Conservation (phyloP, 768 basidiomycete genomes). For the Mycena rebaudengoi region DNA sequence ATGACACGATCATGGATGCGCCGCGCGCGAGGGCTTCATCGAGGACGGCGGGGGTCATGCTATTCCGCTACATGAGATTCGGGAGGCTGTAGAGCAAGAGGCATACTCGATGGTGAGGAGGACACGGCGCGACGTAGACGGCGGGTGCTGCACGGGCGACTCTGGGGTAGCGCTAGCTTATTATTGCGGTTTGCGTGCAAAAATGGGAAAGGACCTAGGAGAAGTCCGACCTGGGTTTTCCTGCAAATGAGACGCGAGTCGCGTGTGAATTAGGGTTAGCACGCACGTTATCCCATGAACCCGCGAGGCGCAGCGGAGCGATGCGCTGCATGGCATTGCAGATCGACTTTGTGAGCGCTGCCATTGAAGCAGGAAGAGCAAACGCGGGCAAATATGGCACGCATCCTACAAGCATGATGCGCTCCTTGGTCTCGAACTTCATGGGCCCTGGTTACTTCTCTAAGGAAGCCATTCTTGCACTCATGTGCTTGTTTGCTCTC, state of each 20-base stretch:
- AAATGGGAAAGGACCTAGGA: slow-evolving; percentile 60
- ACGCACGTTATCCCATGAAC: slow-evolving; percentile 94
- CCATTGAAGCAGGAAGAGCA: too few species aligned
- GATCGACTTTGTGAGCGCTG: slow-evolving; percentile 62
- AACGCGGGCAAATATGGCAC: too few species aligned
- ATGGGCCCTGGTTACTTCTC: too few species aligned
- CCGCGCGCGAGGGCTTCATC: slow-evolving; percentile 70
- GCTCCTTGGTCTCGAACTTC: too few species aligned
- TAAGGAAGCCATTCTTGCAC: too few species aligned
- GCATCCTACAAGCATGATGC: too few species aligned
- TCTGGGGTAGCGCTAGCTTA: slow-evolving; percentile 42
- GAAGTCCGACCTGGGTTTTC: slow-evolving; percentile 73
- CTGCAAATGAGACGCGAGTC: background rate
- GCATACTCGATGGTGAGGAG: slow-evolving; percentile 80
- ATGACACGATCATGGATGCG: slow-evolving; percentile 76
- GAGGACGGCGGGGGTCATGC: slow-evolving; percentile 77
- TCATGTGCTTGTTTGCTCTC: too few species aligned
- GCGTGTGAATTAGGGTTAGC: background rate
- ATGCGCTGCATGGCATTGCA: slow-evolving; percentile 82
- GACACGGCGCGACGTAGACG: slow-evolving; percentile 57
- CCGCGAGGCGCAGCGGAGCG: slow-evolving; percentile 87
- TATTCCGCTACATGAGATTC: slow-evolving; percentile 42
- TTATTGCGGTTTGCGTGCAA: background rate
- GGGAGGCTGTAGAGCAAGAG: slow-evolving; percentile 13
- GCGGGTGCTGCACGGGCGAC: slow-evolving; percentile 58